These are phyloP conservation scores for Globisporangium mamillatum DNA, from an alignment of 352 stramenopile genomes.

Conservation along the genomic window DNA sequence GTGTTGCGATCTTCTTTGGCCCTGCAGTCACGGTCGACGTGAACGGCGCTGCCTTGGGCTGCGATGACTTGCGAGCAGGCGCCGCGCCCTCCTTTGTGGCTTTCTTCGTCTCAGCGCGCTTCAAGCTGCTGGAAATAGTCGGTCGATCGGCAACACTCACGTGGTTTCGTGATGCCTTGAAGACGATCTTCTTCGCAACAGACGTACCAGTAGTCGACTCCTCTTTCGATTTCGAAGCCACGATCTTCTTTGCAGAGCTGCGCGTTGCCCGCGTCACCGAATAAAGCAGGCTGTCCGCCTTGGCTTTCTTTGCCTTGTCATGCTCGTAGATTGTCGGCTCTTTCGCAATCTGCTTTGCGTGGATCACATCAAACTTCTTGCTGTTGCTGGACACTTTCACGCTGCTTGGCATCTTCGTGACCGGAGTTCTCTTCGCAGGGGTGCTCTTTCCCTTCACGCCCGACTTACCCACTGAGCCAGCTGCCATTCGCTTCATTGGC, in stretches of 20 bases:
- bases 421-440: constrained; percentile 11
- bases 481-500: constrained; percentile 4
- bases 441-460: constrained; percentile 6
- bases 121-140: constrained; percentile 21
- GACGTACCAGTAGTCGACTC: not conserved
- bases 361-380: constrained; percentile 19
- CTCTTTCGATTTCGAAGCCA: constrained; percentile 7
- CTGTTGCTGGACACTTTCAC: constrained; percentile 13
- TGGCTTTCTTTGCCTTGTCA: constrained; percentile 16
- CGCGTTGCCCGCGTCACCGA: constrained; percentile 14
- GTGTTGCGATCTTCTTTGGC: constrained; percentile 2
- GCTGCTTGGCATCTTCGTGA: constrained; percentile 16
- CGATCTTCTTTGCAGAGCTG: constrained; percentile 10
- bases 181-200: constrained; percentile 17
- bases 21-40: constrained; percentile 13
- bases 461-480: constrained; percentile 14
- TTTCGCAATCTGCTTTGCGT: constrained; percentile 16
- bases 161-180: constrained; percentile 10
- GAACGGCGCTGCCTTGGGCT: constrained; percentile 13
- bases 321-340: constrained; percentile 16
- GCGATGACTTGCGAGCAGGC: not conserved
- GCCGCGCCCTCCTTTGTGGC: not conserved
- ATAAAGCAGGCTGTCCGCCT: constrained; percentile 1
- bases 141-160: constrained; percentile 16
- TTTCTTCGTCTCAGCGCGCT: constrained; percentile 13